Conservation (phyloP, 208 protist species). For the Acanthamoeba lenticulata region DNA sequence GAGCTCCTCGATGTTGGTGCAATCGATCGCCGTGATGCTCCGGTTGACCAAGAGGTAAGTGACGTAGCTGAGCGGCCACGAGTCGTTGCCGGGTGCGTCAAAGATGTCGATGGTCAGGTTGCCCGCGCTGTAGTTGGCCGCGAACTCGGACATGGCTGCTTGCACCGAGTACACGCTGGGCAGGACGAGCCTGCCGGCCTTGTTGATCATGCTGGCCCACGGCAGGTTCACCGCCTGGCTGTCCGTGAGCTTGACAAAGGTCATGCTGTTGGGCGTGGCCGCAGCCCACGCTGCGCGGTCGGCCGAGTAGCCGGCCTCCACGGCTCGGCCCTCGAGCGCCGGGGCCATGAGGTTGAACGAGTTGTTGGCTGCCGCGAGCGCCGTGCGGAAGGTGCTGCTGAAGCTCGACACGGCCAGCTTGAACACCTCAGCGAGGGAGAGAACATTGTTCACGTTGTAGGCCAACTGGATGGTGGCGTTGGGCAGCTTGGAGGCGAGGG, state of each 20-base stretch:
- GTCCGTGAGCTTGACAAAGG: neutral
- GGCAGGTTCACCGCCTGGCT: neutral
- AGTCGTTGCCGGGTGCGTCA: neutral
- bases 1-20: neutral
- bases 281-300: neutral
- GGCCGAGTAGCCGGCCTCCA: neutral
- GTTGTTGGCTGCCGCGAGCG: neutral
- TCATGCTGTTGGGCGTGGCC: neutral
- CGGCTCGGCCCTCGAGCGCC: neutral
- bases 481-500: constrained; percentile 5
- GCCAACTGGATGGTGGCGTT: neutral
- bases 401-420: neutral
- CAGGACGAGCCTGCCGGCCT: neutral
- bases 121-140: neutral
- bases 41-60: neutral
- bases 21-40: neutral
- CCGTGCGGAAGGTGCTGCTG: neutral
- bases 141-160: neutral
- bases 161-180: neutral
- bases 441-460: neutral
- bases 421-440: neutral
- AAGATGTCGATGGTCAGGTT: neutral
- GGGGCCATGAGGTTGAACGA: neutral
- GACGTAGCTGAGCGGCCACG: neutral
- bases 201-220: neutral